Conservation (phyloP, 257 asterid species). For the Capsicum chinense region DNA sequence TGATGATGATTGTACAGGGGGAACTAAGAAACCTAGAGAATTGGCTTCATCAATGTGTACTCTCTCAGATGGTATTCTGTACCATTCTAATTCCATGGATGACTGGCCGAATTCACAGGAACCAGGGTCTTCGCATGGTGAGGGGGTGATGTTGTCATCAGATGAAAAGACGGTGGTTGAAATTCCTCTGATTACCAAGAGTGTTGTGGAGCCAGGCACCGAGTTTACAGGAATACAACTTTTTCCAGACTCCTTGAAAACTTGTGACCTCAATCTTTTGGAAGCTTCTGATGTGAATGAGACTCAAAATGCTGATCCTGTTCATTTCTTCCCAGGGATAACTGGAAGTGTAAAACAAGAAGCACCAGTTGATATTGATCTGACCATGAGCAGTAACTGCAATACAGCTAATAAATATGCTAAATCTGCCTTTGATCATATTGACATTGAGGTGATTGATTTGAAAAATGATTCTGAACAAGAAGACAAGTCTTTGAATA, state of each 20-base stretch:
- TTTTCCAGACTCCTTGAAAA: slow-evolving; percentile 74
- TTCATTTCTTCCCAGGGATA: slow-evolving; percentile 49
- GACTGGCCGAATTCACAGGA: slow-evolving; percentile 49
- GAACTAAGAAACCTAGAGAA: slow-evolving; percentile 46
- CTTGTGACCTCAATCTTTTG: slow-evolving; percentile 80
- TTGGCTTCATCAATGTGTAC: slow-evolving; percentile 38
- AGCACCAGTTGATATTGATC: slow-evolving; percentile 64
- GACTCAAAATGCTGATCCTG: slow-evolving; percentile 50
- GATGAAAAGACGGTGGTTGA: slow-evolving; percentile 57
- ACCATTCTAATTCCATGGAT: slow-evolving; percentile 48
- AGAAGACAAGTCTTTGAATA: slow-evolving; percentile 56
- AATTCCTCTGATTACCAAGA: slow-evolving; percentile 53
- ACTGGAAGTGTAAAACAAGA: slow-evolving; percentile 48
- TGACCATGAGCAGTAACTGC: slow-evolving; percentile 60
- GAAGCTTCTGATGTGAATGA: slow-evolving; percentile 66
- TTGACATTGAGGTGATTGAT: slow-evolving; percentile 88
- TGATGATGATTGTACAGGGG: slow-evolving; percentile 47
- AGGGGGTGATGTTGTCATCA: slow-evolving; percentile 41
- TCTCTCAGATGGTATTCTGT: slow-evolving; percentile 50
- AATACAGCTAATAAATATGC: slow-evolving; percentile 47
- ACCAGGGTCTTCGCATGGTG: slow-evolving; percentile 45
- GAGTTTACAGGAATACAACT: slow-evolving; percentile 65
- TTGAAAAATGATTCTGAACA: slow-evolving; percentile 74
- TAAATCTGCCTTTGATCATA: slow-evolving; percentile 48
- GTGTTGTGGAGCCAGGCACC: slow-evolving; percentile 41